These are phyloP conservation scores for Besnoitia besnoiti DNA, from an alignment of 169 alveolate genomes.

Conservation along the genomic window DNA sequence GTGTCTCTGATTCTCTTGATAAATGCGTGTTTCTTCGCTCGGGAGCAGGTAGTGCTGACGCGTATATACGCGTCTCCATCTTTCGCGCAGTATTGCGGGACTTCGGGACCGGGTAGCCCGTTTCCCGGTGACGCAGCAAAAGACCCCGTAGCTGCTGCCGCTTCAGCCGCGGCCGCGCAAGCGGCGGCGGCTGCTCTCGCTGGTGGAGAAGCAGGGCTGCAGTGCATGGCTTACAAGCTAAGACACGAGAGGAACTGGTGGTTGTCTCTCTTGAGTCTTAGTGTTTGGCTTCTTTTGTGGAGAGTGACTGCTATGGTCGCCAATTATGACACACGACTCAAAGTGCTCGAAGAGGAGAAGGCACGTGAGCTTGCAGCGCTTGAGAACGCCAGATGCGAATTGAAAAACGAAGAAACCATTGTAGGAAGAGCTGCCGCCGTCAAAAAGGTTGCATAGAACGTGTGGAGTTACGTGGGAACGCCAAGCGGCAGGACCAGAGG, in stretches of 20 bases:
- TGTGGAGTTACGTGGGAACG: too few relatives aligned
- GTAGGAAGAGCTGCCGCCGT: neutral
- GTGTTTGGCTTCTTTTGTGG: constrained; percentile 32
- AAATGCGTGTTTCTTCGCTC: neutral
- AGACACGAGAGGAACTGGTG: constrained; percentile 45
- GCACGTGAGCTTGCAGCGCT: neutral
- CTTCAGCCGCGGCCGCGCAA: constrained; percentile 41
- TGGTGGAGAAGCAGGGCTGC: constrained; percentile 34
- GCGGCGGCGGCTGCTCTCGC: constrained; percentile 39
- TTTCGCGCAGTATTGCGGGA: constrained; percentile 11
- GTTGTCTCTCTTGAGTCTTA: constrained; percentile 21
- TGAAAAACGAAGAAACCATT: neutral
- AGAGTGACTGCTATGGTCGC: constrained; percentile 16
- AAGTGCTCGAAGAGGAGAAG: neutral
- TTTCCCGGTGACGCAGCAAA: neutral
- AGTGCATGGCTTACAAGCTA: constrained; percentile 41
- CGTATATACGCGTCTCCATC: constrained; percentile 1
- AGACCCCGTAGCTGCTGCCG: constrained; percentile 28
- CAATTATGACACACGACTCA: neutral
- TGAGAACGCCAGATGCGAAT: neutral
- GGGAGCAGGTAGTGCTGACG: constrained; percentile 28
- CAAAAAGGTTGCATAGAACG: neutral
- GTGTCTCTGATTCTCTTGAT: constrained; percentile 25
- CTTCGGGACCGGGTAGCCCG: neutral
- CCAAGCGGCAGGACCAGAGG: too few relatives aligned